phyloP scores from a whole-genome alignment of 805 yeast species.

The Yamadazyma paraphyllophila region DNA sequence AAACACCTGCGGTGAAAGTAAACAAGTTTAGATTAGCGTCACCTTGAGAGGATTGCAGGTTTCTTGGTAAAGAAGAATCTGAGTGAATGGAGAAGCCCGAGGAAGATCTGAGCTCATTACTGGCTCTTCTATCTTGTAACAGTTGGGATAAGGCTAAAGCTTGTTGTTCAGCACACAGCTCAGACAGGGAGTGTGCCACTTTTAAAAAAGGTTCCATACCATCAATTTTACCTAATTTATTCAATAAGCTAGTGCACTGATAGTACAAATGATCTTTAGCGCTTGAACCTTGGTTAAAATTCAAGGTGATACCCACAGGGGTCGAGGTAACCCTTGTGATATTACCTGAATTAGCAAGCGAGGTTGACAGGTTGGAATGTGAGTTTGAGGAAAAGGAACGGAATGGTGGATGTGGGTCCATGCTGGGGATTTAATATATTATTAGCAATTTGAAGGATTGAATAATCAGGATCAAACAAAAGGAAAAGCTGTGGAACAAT shows the following conservation, averaged over 20 bases:
- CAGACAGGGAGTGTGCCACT: slow-evolving; percentile 64
- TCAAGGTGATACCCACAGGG: slow-evolving; percentile 39
- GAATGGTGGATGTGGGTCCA: slow-evolving; percentile 31
- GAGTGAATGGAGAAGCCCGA: slow-evolving; percentile 36
- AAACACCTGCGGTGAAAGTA: slow-evolving; percentile 74
- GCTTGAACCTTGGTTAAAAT: slow-evolving; percentile 62
- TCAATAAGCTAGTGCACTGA: slow-evolving; percentile 57
- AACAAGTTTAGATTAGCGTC: slow-evolving; percentile 34
- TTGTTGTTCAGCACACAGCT: slow-evolving; percentile 69
- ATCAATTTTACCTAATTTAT: slow-evolving; percentile 55
- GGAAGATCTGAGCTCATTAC: slow-evolving; percentile 31
- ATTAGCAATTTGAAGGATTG: background rate
- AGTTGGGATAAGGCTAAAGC: slow-evolving; percentile 50
- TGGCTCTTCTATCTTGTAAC: slow-evolving; percentile 23
- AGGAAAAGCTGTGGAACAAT: background rate
- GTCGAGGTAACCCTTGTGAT: slow-evolving; percentile 44
- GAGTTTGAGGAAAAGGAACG: slow-evolving; percentile 33
- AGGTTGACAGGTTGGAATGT: slow-evolving; percentile 20
- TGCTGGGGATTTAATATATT: background rate
- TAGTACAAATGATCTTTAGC: slow-evolving; percentile 69
- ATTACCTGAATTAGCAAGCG: slow-evolving; percentile 30
- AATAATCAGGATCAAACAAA: background rate
- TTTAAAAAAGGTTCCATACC: slow-evolving; percentile 68
- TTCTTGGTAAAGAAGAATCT: slow-evolving; percentile 21
- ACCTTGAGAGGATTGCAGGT: slow-evolving; percentile 14